These are phyloP conservation scores for Picochlorum costavermella DNA, from an alignment of 139 green algal species.

Conservation along the genomic window DNA sequence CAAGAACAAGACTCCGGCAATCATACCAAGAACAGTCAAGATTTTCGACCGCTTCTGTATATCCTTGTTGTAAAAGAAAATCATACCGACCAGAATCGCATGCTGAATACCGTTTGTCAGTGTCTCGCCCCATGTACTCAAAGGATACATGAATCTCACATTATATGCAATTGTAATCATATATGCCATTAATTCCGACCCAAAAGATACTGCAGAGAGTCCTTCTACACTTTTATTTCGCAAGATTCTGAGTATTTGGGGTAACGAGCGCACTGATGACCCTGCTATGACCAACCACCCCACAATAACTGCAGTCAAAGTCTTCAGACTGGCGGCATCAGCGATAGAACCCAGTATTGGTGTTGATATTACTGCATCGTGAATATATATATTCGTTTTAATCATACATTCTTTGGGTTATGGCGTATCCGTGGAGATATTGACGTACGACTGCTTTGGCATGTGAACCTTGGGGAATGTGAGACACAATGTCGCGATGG, in stretches of 20 bases:
- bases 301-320: slow-evolving; percentile 33
- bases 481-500: no score
- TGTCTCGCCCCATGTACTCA: slow-evolving; percentile 54
- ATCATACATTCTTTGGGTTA: no score
- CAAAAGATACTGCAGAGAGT: slow-evolving; percentile 47
- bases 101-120: slow-evolving; percentile 5
- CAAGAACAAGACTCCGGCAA: neutral
- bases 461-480: neutral
- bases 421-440: neutral
- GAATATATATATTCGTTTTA: no score
- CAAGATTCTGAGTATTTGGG: slow-evolving; percentile 50
- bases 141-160: slow-evolving; percentile 33
- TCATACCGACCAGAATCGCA: slow-evolving; percentile 1
- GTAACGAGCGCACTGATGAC: slow-evolving; percentile 50
- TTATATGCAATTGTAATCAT: slow-evolving; percentile 66
- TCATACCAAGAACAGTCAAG: neutral
- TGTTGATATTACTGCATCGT: neutral
- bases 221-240: slow-evolving; percentile 37
- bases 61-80: slow-evolving; percentile 7
- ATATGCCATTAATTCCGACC: slow-evolving; percentile 60
- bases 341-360: neutral
- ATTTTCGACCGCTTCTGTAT: neutral
- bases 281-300: slow-evolving; percentile 48
- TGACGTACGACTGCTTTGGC: neutral
- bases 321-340: no score